Evolutionary conservation across 176 grass and related monocot genomes (phyloP).

Genomic region (Bonia amplexicaulis): DNA sequence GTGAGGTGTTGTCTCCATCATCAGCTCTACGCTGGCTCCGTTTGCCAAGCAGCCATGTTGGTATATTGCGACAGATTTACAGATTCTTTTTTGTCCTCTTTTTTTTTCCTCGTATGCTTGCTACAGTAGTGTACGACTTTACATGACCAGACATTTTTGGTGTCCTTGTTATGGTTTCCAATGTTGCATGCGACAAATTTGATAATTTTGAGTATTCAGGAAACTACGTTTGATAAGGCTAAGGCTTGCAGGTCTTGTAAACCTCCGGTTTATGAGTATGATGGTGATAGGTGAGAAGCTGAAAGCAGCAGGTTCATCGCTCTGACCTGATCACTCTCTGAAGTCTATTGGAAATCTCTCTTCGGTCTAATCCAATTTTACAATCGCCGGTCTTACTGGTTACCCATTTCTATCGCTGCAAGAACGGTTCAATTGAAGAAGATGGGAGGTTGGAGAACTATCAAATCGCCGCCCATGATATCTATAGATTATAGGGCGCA

Average conservation of each 20-base stretch:
- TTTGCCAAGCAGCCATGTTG: not conserved
- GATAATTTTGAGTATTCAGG: not conserved
- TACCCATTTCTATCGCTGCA: not conserved
- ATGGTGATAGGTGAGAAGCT: not conserved
- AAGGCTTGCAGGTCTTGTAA: constrained; percentile 16
- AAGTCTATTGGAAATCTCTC: not conserved
- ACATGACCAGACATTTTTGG: not conserved
- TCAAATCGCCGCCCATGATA: not conserved
- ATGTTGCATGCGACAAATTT: not conserved
- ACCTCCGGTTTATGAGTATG: not conserved
- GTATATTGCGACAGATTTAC: not conserved
- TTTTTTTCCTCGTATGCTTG: not conserved
- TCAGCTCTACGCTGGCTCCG: not conserved
- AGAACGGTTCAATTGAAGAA: not conserved
- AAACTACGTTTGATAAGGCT: not conserved
- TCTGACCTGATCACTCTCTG: not conserved
- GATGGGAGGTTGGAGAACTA: not conserved
- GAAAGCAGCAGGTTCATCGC: not conserved
- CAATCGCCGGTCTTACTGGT: not conserved
- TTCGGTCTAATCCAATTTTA: not conserved
- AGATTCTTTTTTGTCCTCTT: not conserved
- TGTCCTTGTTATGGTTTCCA: not conserved
- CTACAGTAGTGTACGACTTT: not conserved
- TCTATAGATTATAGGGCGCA: no score
- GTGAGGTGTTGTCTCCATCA: constrained; percentile 17